These are phyloP conservation scores for Kurtzmaniella fragi DNA, from an alignment of 805 yeast genomes.

Conservation along the genomic window DNA sequence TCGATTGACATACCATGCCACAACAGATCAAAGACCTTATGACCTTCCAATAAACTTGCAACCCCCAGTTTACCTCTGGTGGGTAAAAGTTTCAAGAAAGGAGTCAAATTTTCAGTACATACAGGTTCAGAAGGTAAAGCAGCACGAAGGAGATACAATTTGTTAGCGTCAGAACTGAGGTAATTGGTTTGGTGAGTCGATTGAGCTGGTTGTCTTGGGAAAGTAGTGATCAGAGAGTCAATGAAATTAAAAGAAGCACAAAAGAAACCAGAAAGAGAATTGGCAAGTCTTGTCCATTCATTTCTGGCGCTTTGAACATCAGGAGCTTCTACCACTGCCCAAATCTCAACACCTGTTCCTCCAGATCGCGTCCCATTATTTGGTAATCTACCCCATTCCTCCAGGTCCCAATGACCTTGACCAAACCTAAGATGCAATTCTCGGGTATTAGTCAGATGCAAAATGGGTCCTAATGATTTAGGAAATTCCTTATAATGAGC, in stretches of 20 bases:
- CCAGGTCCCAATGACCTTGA: slow-evolving; percentile 94
- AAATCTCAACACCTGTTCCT: slow-evolving; percentile 92
- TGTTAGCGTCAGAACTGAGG: slow-evolving; percentile 19
- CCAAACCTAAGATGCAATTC: slow-evolving; percentile 83
- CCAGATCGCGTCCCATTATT: slow-evolving; percentile 68
- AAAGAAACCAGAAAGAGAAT: slow-evolving; percentile 81
- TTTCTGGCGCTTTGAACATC: slow-evolving; percentile 48
- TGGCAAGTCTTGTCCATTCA: slow-evolving; percentile 69
- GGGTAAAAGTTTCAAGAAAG: slow-evolving; percentile 84
- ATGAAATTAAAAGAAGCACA: slow-evolving; percentile 93
- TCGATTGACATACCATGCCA: slow-evolving; percentile 96
- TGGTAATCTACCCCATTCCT: slow-evolving; percentile 81
- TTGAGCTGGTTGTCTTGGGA: slow-evolving; percentile 43
- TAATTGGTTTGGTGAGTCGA: slow-evolving; percentile 28
- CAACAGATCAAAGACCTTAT: slow-evolving; percentile 79
- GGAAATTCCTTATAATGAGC: slow-evolving; percentile 72
- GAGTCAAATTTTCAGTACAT: slow-evolving; percentile 95
- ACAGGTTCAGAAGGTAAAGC: slow-evolving; percentile 93
- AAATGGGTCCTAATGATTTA: slow-evolving; percentile 69
- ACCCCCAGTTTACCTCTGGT: slow-evolving; percentile 90
- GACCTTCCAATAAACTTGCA: slow-evolving; percentile 82
- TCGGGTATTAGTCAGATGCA: slow-evolving; percentile 60
- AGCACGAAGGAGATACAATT: slow-evolving; percentile 63
- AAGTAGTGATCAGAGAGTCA: slow-evolving; percentile 72
- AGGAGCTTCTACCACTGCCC: slow-evolving; percentile 76